Base-by-base conservation (phyloP, 2,329 filamentous ascomycete species). In the Neopestalotiopsis sp. region DNA sequence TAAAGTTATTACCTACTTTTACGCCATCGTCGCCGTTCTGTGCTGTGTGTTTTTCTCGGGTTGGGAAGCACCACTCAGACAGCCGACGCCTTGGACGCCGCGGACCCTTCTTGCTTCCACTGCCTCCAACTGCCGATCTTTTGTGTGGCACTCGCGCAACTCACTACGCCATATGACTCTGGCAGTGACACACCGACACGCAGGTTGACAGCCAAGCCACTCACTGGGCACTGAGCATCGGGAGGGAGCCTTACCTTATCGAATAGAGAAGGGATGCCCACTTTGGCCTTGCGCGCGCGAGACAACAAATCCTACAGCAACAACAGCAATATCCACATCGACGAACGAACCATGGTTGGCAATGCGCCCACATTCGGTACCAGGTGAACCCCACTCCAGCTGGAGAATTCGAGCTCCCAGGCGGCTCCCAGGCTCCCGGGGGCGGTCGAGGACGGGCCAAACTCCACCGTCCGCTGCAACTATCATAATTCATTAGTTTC, bases 291-390 rank as follows among this genome's bases (percentile, higher is more conserved):
- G 17, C 45, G 45, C 45, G 42, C 7, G 45, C 45, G 45, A 53
- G 45, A 53, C 45, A 17, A 30, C n/a, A 61, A 61, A 57, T n/a
- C 24, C 17, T 28, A 57, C 53, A 57, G 53, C 58, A 61, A 61
- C 58, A 38, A 61, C 58, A 61, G 14, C 12, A 30, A 30, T 61
- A 32, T 38, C 28, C 58, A 30, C 58, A 32, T 17, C 58, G 20
- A 32, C 28, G 58, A 61, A 14, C n/a, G 32, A 30, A 61, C 58
- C 28, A 61, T 61, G 58, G 58, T 38, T 24, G 58, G 32, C 28
- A 38, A 61, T 30, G 7, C 32, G 32, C 58, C 58, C 58, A 61
- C 58, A 38, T 7, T n/a, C 28, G 28, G 28, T 38, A 5, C 58
- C 58, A 20, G 58, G 28, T 30, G 58, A 32, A 53, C 45, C 45